Percentiles rank a stretch among this genome's conserved stretches.
Conservation (phyloP, 805 yeast species). For the Starmerella bacillaris region DNA sequence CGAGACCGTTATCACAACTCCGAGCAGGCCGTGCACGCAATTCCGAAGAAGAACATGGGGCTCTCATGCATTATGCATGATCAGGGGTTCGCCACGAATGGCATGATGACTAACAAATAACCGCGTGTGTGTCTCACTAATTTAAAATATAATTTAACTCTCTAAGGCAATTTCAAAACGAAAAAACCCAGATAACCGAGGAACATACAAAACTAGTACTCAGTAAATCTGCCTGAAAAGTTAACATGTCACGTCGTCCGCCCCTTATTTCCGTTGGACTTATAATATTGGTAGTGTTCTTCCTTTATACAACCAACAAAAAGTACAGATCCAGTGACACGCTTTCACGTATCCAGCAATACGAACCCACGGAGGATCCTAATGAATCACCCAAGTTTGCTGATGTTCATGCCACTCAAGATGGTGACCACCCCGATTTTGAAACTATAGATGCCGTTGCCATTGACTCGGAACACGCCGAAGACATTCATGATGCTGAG, state of each 20-base stretch:
- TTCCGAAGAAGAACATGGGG: too few species aligned
- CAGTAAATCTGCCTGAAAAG: too few species aligned
- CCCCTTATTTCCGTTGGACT: neutral
- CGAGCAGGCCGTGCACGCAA: too few species aligned
- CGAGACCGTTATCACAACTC: too few species aligned
- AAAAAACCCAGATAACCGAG: too few species aligned
- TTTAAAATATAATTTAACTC: too few species aligned
- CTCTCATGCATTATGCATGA: too few species aligned
- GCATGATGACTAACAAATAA: too few species aligned
- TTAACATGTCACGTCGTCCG: constrained; percentile 1
- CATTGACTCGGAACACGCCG: neutral
- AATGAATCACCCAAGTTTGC: neutral
- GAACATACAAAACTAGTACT: too few species aligned
- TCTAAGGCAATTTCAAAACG: too few species aligned
- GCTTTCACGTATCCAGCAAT: constrained; percentile 4
- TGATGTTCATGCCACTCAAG: neutral
- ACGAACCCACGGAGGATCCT: neutral
- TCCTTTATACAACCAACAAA: neutral
- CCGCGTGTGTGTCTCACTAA: too few species aligned
- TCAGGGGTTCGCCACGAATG: too few species aligned
- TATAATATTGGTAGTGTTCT: neutral
- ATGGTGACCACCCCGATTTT: neutral
- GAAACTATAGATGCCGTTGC: neutral
- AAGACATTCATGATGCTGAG: neutral
- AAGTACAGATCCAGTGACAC: constrained; percentile 7